These are phyloP conservation scores for barley (Hordeum vulgare) DNA, from an alignment of 176 grass and related monocot genomes.

Conservation along the genomic window MorexV3_pseudomolecules_assembly NC_058520.1:388563110-388563609, in stretches of 20 bases:
- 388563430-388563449: background rate
- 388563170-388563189: too few relatives aligned
- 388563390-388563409: background rate
- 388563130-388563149: too few relatives aligned
- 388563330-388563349: background rate
- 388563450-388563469: background rate
- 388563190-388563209: too few relatives aligned
- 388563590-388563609: constrained; percentile 80
- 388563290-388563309: too few relatives aligned
- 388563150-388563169: too few relatives aligned
- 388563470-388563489: background rate
- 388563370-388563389: background rate
- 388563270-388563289: too few relatives aligned
- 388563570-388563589: constrained; percentile 43
- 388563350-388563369: background rate
- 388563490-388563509: background rate
- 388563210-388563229: too few relatives aligned
- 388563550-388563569: constrained; percentile 95
- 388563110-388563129: too few relatives aligned
- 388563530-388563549: constrained; percentile 90
- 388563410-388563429: background rate
- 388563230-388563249: too few relatives aligned
- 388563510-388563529: constrained; percentile 58
- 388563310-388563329: background rate
- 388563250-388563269: too few relatives aligned